A percentile compares a stretch with the other conserved stretches of the same genome.
phyloP scores from a whole-genome alignment of 192 early-diverging fungal genomes.

The Geosiphon pyriformis region DNA sequence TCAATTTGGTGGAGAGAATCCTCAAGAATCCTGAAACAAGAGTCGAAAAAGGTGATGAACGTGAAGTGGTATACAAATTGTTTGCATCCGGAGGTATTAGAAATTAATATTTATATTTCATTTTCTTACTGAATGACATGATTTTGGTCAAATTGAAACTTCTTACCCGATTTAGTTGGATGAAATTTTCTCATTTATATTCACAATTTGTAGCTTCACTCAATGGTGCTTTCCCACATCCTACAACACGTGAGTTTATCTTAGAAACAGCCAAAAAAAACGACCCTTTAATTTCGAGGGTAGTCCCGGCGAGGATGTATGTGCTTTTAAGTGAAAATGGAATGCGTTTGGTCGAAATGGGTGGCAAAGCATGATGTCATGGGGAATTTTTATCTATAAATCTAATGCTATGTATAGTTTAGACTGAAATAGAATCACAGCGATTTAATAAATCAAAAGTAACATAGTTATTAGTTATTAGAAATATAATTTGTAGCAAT shows the following conservation, averaged over 20 bases:
- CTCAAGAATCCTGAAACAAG: constrained; percentile 35
- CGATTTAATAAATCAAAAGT: no score
- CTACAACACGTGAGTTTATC: constrained; percentile 53
- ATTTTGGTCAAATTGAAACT: no score
- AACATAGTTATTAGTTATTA: no score
- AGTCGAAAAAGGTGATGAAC: constrained; percentile 46
- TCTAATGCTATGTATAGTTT: no score
- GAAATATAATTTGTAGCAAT: no score
- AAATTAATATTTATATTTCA: no score
- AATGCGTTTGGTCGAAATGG: constrained; percentile 17
- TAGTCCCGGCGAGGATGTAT: constrained; percentile 12
- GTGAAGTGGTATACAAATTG: constrained; percentile 51
- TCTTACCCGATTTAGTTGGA: no score
- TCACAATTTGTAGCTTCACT: constrained; percentile 29
- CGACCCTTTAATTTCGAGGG: background rate
- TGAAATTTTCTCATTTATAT: no score
- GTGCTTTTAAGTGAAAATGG: constrained; percentile 9
- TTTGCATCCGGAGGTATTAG: constrained; percentile 47
- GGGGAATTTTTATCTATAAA: no score
- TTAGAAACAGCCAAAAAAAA: constrained; percentile 25
- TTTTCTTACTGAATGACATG: no score
- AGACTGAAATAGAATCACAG: no score
- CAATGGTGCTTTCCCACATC: constrained; percentile 43
- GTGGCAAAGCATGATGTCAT: no score
- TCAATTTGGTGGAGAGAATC: constrained; percentile 49